phyloP scores from a whole-genome alignment of 768 basidiomycete species.

The Cyclocybe aegerita region DNA sequence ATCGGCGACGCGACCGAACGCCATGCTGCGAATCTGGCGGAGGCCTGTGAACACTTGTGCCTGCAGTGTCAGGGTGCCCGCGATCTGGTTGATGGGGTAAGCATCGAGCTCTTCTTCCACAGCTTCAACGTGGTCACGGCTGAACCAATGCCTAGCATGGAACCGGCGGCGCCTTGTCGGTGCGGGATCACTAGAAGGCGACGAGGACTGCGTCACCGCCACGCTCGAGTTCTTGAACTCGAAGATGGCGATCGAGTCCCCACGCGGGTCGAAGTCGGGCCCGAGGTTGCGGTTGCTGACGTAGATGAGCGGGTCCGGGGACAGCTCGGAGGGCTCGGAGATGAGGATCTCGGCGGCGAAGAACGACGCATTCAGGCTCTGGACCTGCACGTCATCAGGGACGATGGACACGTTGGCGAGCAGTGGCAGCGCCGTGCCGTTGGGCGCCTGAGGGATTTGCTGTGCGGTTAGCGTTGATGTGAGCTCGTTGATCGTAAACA shows the following conservation, averaged over 20 bases:
- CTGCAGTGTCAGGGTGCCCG: conserved; percentile 28
- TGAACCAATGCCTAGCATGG: neutral
- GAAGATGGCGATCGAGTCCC: conserved; percentile 64
- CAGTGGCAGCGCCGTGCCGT: conserved; percentile 46
- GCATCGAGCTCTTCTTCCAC: neutral
- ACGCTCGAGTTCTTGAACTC: conserved; percentile 31
- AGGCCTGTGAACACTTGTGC: conserved; percentile 61
- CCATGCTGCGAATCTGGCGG: conserved; percentile 62
- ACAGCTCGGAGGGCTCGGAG: conserved; percentile 39
- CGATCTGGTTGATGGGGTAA: neutral
- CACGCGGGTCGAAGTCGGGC: conserved; percentile 42
- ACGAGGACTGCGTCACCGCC: conserved; percentile 8
- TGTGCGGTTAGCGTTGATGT: conserved; percentile 58
- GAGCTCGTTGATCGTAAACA: conserved; percentile 53
- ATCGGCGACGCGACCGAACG: conserved; percentile 41
- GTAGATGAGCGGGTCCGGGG: conserved; percentile 56
- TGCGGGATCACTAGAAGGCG: neutral
- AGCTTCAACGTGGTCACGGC: neutral
- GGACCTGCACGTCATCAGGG: conserved; percentile 24
- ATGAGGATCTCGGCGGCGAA: conserved; percentile 62
- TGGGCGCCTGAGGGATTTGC: conserved; percentile 46
- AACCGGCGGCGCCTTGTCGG: neutral
- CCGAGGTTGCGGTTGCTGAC: conserved; percentile 58
- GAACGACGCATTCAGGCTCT: conserved; percentile 25
- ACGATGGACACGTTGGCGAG: conserved; percentile 50